phyloP scores from a whole-genome alignment of 2,329 filamentous ascomycete genomes.

The Rutstroemia sp. region DNA sequence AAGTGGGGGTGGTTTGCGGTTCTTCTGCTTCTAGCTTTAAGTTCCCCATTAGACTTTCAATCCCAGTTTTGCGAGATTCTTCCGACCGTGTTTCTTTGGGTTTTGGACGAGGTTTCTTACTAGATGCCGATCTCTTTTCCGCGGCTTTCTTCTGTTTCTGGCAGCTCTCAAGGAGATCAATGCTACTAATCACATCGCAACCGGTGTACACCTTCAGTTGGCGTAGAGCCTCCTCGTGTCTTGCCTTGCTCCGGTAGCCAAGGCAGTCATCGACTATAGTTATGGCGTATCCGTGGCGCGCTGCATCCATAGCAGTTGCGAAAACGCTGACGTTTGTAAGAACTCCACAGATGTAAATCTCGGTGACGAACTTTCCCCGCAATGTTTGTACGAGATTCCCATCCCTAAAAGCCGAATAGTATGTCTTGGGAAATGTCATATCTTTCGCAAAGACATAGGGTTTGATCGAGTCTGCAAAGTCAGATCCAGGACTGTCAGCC shows the following conservation, averaged over 20 bases:
- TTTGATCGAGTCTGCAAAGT: not conserved
- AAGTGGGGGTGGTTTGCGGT: not conserved
- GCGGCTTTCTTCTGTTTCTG: constrained; percentile 17
- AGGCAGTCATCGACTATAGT: constrained; percentile 85
- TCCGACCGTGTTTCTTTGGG: constrained; percentile 7
- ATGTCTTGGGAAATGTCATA: constrained; percentile 54
- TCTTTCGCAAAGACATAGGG: constrained; percentile 32
- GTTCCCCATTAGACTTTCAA: constrained; percentile 26
- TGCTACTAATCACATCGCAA: constrained; percentile 27
- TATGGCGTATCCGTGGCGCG: constrained; percentile 78
- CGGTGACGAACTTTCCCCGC: constrained; percentile 79
- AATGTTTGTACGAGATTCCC: constrained; percentile 68
- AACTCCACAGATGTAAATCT: constrained; percentile 82
- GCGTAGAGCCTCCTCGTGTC: constrained; percentile 44
- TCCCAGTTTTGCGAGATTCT: constrained; percentile 10
- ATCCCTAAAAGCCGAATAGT: constrained; percentile 82
- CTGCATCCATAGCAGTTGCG: constrained; percentile 86
- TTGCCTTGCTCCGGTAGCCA: constrained; percentile 63
- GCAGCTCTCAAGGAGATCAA: constrained; percentile 21
- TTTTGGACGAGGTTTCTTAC: constrained; percentile 14
- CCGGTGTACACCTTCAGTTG: constrained; percentile 27
- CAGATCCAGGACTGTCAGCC: constrained; percentile 9
- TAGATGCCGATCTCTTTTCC: constrained; percentile 11
- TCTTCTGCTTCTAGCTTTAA: constrained; percentile 19
- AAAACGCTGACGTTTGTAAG: constrained; percentile 84